Conservation (phyloP, 2,329 filamentous ascomycete species). For the Mycosphaerella arachidis region DNA sequence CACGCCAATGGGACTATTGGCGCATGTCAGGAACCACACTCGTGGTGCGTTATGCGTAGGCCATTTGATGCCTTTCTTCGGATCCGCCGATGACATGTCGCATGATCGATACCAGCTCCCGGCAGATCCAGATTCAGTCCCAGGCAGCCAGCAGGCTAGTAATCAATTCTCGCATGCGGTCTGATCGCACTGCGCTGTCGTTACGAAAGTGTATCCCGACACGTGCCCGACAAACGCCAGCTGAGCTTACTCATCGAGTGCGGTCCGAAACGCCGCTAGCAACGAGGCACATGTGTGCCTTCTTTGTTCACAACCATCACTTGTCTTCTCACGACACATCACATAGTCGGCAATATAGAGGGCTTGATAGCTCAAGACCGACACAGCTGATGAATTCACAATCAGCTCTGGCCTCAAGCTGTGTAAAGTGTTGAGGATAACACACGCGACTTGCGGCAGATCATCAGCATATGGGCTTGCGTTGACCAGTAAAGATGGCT, state of each 20-base stretch:
- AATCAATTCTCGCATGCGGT: no score
- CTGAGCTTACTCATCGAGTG: background rate
- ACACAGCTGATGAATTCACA: background rate
- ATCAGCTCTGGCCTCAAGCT: no score
- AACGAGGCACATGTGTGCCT: background rate
- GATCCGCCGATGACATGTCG: conserved; percentile 21
- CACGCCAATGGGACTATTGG: conserved; percentile 78
- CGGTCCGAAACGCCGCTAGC: background rate
- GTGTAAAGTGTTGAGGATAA: no score
- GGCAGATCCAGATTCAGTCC: background rate
- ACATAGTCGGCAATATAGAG: no score
- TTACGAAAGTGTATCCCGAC: background rate
- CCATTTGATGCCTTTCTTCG: conserved; percentile 46
- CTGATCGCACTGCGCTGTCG: no score
- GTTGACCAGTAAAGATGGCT: conserved; percentile 17
- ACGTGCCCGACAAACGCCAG: no score
- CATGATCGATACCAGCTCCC: background rate
- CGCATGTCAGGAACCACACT: conserved; percentile 88
- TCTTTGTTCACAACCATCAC: background rate
- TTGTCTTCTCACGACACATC: background rate
- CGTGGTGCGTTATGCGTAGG: conserved; percentile 64
- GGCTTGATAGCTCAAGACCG: background rate
- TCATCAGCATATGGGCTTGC: background rate
- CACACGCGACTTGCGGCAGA: background rate
- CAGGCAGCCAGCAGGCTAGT: background rate